Conservation (phyloP, 257 asterid species). For the Penstemon newberryi region DNA sequence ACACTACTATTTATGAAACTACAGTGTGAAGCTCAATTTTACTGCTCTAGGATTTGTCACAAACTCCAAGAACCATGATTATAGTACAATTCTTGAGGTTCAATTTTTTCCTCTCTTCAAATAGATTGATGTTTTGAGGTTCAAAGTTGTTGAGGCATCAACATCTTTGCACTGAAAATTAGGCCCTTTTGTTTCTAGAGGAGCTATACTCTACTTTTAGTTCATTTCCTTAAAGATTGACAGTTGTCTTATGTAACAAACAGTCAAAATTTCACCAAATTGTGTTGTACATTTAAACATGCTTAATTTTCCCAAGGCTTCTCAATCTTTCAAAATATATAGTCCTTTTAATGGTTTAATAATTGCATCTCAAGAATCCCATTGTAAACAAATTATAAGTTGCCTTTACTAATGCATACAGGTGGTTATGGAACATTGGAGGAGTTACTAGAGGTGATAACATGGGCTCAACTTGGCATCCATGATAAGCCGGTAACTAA, state of each 20-base stretch:
- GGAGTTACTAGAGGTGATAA: constrained; percentile 94
- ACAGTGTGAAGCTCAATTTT: too few relatives aligned
- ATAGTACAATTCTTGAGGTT: not conserved
- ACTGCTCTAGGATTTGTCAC: not conserved
- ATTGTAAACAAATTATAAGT: not conserved
- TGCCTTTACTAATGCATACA: constrained; percentile 28
- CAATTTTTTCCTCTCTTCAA: not conserved
- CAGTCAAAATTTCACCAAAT: not conserved
- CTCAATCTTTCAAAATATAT: not conserved
- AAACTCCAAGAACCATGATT: not conserved
- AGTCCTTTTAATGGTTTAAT: not conserved
- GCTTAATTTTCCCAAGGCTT: constrained; percentile 13
- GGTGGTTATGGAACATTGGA: constrained; percentile 99
- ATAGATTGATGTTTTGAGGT: too few relatives aligned
- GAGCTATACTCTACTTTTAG: not conserved
- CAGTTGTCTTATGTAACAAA: not conserved
- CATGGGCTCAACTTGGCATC: constrained; percentile 99
- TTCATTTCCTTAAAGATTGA: constrained; percentile 17
- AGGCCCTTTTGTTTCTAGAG: not conserved
- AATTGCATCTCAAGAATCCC: not conserved
- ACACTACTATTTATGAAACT: too few relatives aligned
- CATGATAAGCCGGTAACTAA: constrained; percentile 88
- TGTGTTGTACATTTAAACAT: not conserved
- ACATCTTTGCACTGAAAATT: constrained; percentile 18
- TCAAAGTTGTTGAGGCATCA: constrained; percentile 6